These are phyloP conservation scores for Diatrype stigma DNA, from an alignment of 2,329 filamentous ascomycete genomes.

Conservation along the genomic window DNA sequence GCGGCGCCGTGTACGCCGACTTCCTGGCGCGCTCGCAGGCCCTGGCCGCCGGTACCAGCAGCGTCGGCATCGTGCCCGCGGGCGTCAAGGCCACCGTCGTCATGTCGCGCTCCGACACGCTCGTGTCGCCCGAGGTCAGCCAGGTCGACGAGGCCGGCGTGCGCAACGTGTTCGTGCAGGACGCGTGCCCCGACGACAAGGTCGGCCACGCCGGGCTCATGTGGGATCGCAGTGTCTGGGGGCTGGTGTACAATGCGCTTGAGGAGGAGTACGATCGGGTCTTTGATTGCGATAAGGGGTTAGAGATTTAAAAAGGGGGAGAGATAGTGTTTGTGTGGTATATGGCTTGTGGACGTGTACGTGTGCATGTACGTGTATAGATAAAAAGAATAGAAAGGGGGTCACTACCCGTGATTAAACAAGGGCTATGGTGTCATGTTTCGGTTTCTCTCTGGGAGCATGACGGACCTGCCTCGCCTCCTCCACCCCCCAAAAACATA, in stretches of 20 bases:
- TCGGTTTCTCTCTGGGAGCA: too few species aligned
- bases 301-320: conserved; percentile 10
- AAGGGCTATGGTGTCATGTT: too few species aligned
- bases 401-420: too few species aligned
- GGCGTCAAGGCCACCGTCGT: conserved; percentile 24
- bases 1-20: conserved; percentile 14
- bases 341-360: too few species aligned
- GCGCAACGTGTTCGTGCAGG: conserved; percentile 20
- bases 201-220: conserved; percentile 22
- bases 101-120: conserved; percentile 18
- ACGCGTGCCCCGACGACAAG: conserved; percentile 20
- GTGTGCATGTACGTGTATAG: too few species aligned
- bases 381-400: too few species aligned
- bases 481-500: too few species aligned
- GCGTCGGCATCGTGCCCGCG: conserved; percentile 17
- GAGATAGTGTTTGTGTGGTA: too few species aligned
- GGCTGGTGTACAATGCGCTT: conserved; percentile 22
- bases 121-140: conserved; percentile 20
- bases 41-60: neutral
- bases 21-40: conserved; percentile 8
- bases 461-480: too few species aligned
- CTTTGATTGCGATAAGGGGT: conserved; percentile 19
- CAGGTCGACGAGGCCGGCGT: conserved; percentile 18
- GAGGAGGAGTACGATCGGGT: conserved; percentile 23
- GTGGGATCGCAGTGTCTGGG: conserved; percentile 24